Conservation (phyloP, 83 land plant species). For the Thuja plicata region DNA sequence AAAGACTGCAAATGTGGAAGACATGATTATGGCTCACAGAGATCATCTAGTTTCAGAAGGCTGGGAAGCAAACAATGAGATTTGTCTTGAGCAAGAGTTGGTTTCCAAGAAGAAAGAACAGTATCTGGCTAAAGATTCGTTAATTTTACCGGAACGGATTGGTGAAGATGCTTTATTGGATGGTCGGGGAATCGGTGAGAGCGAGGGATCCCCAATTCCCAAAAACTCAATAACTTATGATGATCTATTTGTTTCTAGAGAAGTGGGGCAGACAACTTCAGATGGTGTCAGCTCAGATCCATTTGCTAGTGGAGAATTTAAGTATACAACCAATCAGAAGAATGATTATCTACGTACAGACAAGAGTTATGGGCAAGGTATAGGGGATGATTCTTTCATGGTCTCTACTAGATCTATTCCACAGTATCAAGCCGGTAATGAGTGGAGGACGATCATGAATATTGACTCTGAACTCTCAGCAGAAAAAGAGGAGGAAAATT, state of each 20-base stretch:
- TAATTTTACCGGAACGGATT: conserved; percentile 9
- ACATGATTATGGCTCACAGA: conserved; percentile 41
- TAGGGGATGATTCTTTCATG: conserved; percentile 61
- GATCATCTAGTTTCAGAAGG: conserved; percentile 18
- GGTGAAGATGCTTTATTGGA: background rate
- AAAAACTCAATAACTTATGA: conserved; percentile 25
- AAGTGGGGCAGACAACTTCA: conserved; percentile 14
- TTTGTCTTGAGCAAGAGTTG: conserved; percentile 21
- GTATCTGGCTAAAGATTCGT: background rate
- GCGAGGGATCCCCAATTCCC: background rate
- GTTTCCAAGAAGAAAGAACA: conserved; percentile 17
- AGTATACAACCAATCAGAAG: conserved; percentile 3
- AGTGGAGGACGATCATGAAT: conserved; percentile 35
- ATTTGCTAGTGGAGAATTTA: conserved; percentile 27
- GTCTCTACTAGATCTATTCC: conserved; percentile 45
- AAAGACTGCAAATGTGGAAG: conserved; percentile 4
- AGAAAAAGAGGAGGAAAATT: conserved; percentile 19
- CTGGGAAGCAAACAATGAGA: conserved; percentile 31
- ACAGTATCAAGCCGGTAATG: conserved; percentile 26
- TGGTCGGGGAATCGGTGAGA: background rate
- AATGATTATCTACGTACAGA: conserved; percentile 15
- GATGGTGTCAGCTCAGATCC: conserved; percentile 28
- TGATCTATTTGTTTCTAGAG: conserved; percentile 46
- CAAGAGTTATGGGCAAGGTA: conserved; percentile 19
- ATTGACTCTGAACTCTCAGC: conserved; percentile 53